phyloP scores from a whole-genome alignment of 768 basidiomycete species.

The Leccinum barrowsii region DNA sequence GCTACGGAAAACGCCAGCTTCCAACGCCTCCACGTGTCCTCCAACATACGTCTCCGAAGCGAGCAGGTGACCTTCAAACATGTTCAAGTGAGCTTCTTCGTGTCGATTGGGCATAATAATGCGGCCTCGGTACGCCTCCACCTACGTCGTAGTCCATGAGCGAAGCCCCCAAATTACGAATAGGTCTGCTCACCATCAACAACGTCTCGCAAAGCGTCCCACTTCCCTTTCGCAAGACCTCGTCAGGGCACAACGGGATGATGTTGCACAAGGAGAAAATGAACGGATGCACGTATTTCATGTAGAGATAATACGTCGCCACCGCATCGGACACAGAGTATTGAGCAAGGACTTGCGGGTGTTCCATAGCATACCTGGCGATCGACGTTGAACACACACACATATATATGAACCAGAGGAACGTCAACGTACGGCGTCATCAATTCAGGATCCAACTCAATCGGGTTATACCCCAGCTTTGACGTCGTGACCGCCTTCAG shows the following conservation, averaged over 20 bases:
- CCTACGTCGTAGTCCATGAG: slow-evolving; percentile 46
- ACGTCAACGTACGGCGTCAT: slow-evolving; percentile 87
- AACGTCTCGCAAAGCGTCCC: slow-evolving; percentile 97
- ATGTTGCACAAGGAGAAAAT: slow-evolving; percentile 99
- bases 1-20: slow-evolving; percentile 96
- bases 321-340: slow-evolving; percentile 99
- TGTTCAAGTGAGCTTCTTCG: slow-evolving; percentile 86
- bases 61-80: slow-evolving; percentile 95
- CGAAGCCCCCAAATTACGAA: background rate
- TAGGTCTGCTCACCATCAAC: slow-evolving; percentile 71
- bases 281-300: slow-evolving; percentile 99
- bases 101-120: slow-evolving; percentile 99
- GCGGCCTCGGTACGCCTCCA: slow-evolving; percentile 86
- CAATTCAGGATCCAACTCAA: slow-evolving; percentile 95
- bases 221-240: slow-evolving; percentile 92
- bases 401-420: background rate
- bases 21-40: slow-evolving; percentile 96
- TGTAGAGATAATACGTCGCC: slow-evolving; percentile 99
- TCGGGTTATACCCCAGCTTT: slow-evolving; percentile 95
- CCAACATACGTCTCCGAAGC: slow-evolving; percentile 98
- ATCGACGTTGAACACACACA: background rate
- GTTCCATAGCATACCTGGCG: slow-evolving; percentile 88
- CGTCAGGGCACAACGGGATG: slow-evolving; percentile 94
- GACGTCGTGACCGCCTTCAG: slow-evolving; percentile 96
- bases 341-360: slow-evolving; percentile 90